phyloP scores from a whole-genome alignment of 805 yeast species.

The Kodamaea laetipori region DNA sequence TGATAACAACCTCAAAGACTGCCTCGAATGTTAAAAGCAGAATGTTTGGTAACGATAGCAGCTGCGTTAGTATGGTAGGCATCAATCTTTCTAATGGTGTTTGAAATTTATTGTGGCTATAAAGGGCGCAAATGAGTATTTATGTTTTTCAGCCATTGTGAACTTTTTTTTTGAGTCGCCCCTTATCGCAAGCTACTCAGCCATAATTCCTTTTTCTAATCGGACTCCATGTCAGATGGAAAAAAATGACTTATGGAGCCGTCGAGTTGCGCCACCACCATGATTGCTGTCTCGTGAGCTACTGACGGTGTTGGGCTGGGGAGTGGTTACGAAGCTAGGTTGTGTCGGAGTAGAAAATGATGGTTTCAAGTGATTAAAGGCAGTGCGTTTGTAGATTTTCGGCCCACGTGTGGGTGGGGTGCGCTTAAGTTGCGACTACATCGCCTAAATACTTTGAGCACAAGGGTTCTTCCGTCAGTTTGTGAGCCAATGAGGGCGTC shows the following conservation, averaged over 20 bases:
- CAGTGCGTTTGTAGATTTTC: too few species aligned
- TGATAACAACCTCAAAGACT: slow-evolving; percentile 83
- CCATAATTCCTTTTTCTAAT: slow-evolving; percentile 10
- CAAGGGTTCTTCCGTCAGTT: too few species aligned
- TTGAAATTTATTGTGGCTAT: not conserved
- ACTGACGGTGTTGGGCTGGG: too few species aligned
- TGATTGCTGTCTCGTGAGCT: not conserved
- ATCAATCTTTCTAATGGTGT: not conserved
- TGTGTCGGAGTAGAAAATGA: too few species aligned
- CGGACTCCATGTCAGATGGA: not conserved
- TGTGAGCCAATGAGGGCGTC: too few species aligned
- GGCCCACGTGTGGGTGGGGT: too few species aligned
- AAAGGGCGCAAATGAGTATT: not conserved
- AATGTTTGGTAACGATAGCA: slow-evolving; percentile 44
- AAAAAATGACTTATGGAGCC: not conserved
- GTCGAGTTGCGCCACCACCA: not conserved
- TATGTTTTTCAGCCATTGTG: slow-evolving; percentile 5
- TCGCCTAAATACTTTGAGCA: too few species aligned
- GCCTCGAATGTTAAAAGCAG: slow-evolving; percentile 85
- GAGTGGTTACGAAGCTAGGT: too few species aligned
- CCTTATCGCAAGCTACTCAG: slow-evolving; percentile 8
- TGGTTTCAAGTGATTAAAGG: too few species aligned
- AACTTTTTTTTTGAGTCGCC: slow-evolving; percentile 2
- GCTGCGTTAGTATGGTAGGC: slow-evolving; percentile 11
- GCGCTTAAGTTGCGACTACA: too few species aligned